Evolutionary conservation across 1,284 basidiomycete genomes (phyloP).

Genomic region (Golubevia pallescens): DNA sequence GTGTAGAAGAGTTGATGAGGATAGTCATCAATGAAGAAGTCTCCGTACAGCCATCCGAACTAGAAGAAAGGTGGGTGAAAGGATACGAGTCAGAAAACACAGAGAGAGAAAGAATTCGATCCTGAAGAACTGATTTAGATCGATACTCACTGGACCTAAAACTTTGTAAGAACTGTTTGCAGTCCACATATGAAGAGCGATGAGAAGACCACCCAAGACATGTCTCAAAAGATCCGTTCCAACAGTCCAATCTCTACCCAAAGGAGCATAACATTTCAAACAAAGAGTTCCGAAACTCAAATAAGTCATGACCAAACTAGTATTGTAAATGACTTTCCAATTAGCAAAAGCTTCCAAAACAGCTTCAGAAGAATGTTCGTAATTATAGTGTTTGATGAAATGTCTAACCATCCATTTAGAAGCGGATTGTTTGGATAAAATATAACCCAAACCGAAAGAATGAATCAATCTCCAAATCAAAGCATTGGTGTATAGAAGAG

Average conservation of each 20-base stretch:
- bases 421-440: slow-evolving; percentile 83
- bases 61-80: slow-evolving; percentile 42
- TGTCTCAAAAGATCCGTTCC: slow-evolving; percentile 88
- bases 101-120: no score
- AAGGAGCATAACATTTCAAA: slow-evolving; percentile 46
- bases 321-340: slow-evolving; percentile 92
- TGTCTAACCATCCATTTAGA: slow-evolving; percentile 89
- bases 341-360: slow-evolving; percentile 89
- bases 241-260: slow-evolving; percentile 75
- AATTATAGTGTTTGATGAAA: slow-evolving; percentile 78
- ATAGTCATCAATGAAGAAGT: slow-evolving; percentile 93
- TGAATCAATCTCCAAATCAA: slow-evolving; percentile 86
- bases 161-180: slow-evolving; percentile 88
- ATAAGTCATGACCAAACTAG: slow-evolving; percentile 93
- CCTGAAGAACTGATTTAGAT: no score
- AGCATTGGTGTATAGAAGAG: slow-evolving; percentile 80
- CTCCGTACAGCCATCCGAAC: slow-evolving; percentile 96
- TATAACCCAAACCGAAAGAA: slow-evolving; percentile 82
- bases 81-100: background rate
- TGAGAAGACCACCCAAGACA: slow-evolving; percentile 73
- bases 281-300: slow-evolving; percentile 40
- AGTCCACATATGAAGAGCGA: slow-evolving; percentile 89
- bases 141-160: slow-evolving; percentile 70
- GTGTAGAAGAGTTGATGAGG: slow-evolving; percentile 90
- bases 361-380: slow-evolving; percentile 36